phyloP scores from a whole-genome alignment of 2,329 filamentous ascomycete species.

The Oidium heveae region DNA sequence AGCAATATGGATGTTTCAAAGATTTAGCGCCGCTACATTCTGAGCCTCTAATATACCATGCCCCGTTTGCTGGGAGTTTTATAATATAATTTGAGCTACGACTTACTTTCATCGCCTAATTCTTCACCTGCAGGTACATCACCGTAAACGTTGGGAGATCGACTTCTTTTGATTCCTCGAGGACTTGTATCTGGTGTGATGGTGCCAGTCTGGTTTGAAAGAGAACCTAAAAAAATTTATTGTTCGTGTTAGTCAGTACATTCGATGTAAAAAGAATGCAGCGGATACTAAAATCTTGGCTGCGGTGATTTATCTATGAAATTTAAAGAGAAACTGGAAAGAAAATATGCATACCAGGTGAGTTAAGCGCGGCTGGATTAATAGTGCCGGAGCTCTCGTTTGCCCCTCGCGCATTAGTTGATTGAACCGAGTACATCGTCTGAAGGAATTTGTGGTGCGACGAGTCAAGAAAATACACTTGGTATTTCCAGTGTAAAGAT shows the following conservation, averaged over 20 bases:
- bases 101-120: slow-evolving; percentile 53
- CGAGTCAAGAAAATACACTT: not conserved
- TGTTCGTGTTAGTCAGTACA: too few species aligned
- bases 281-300: too few species aligned
- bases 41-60: slow-evolving; percentile 1
- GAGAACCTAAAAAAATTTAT: too few species aligned
- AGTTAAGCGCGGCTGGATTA: slow-evolving; percentile 69
- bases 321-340: too few species aligned
- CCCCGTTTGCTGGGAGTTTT: not conserved
- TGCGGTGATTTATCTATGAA: too few species aligned
- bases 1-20: slow-evolving; percentile 2
- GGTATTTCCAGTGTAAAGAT: not conserved
- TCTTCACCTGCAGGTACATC: slow-evolving; percentile 26
- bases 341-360: slow-evolving; percentile 31
- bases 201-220: too few species aligned
- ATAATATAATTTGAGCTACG: slow-evolving; percentile 3
- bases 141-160: slow-evolving; percentile 37
- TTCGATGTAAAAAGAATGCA: too few species aligned
- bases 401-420: slow-evolving; percentile 35
- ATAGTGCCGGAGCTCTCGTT: slow-evolving; percentile 67
- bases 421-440: slow-evolving; percentile 31
- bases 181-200: slow-evolving; percentile 28
- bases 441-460: not conserved
- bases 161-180: slow-evolving; percentile 56
- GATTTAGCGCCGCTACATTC: slow-evolving; percentile 5